phyloP scores from a whole-genome alignment of 345 rosid species.

The Draba incana region DNA sequence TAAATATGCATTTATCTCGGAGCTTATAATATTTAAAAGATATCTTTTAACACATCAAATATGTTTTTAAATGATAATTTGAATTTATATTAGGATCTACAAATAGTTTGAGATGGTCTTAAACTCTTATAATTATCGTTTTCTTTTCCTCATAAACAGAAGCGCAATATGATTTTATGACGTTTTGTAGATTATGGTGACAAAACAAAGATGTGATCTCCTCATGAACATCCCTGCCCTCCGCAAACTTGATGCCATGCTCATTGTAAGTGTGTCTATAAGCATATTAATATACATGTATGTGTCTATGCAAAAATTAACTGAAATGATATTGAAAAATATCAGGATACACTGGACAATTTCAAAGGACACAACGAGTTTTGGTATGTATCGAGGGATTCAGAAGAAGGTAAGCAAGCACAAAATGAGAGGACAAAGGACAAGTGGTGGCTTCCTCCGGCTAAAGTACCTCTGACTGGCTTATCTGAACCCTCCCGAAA shows the following conservation, averaged over 20 bases:
- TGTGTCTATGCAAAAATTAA: constrained; percentile 6
- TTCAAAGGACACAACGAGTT: constrained; percentile 65
- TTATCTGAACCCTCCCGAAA: constrained; percentile 57
- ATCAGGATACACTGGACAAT: constrained; percentile 63
- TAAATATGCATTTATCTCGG: too few species aligned
- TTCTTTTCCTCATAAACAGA: not conserved
- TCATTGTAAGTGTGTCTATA: constrained; percentile 46
- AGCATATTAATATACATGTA: not conserved
- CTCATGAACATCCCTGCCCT: constrained; percentile 71
- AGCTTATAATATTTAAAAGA: too few species aligned
- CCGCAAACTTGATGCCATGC: constrained; percentile 59
- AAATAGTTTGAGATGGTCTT: too few species aligned
- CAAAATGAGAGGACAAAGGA: constrained; percentile 52
- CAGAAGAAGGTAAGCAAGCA: constrained; percentile 49
- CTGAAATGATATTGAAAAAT: constrained; percentile 35
- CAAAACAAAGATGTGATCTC: constrained; percentile 53
- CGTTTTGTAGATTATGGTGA: constrained; percentile 65
- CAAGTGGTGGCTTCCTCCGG: constrained; percentile 81
- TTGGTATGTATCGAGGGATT: constrained; percentile 53
- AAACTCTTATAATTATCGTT: not conserved
- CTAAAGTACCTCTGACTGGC: constrained; percentile 68
- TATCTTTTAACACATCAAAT: too few species aligned
- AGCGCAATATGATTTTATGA: not conserved
- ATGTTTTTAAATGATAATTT: too few species aligned
- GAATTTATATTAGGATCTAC: too few species aligned